Evolutionary conservation across 495 filamentous ascomycete genomes (phyloP), one percentile per base, ranked within the genome.

Genomic region (Pseudoneurospora amorphoporcata): DNA sequence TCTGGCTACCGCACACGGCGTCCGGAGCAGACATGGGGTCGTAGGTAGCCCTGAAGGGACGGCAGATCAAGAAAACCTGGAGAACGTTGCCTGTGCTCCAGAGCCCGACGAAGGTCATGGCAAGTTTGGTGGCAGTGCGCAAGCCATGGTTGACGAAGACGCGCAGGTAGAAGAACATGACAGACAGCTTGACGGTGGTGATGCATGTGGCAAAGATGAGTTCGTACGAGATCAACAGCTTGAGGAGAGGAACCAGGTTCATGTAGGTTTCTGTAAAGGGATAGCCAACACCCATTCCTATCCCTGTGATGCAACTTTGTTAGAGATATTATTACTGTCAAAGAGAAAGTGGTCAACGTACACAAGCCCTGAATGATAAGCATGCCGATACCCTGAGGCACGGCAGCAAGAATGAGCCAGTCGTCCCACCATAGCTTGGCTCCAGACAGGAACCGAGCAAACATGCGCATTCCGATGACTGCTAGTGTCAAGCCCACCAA

Each of bases 371-470:
- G 76, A 19, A 79, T 77, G 17, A 79, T 53, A 8, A 79, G 23
- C 75, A 79, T 76, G 9, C 72, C 77, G 3, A 79, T 47, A 38
- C 74, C 77, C 69, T 75, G 77, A 3, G 77, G 77, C 40, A 78
- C 12, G 32, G 79, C 68, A 35, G 71, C 45, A 16, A 79, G 37
- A 37, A 80, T 77, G n/a, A 81, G 75, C 32, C 72, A 79, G 72
- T 80, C 79, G 75, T 81, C 79, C 76, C 76, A 79, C 72, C 79
- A 77, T n/a, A 80, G 74, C 35, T 71, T 70, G 19, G 75, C 75
- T 9, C 76, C 73, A 17, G 73, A 72, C 16, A 43, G n/a, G 47
- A 73, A 73, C 4, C 77, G 74, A 23, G 75, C 68, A 38, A 70
- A 61, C 4, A 78, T 40, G 32, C 76, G 73, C n/a, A 75, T 43